Conservation (phyloP, 495 filamentous ascomycete species). For the Achaetomiella virescens region DNA sequence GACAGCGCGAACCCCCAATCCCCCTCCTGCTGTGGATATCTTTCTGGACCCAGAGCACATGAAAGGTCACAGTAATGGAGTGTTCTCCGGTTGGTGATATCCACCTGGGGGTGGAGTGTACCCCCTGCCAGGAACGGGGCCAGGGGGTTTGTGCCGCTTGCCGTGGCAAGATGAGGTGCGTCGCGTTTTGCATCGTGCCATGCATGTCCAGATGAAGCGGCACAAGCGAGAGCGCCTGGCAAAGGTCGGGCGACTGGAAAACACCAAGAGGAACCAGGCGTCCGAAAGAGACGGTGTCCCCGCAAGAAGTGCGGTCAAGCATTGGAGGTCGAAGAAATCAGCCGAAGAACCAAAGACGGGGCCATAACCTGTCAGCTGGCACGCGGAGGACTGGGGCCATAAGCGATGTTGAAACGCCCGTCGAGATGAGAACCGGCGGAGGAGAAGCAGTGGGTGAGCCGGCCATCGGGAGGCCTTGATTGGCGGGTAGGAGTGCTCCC, state of each 20-base stretch:
- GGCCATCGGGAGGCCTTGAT: background rate
- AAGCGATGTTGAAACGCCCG: conserved; percentile 11
- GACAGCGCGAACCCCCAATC: background rate
- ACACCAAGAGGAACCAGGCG: background rate
- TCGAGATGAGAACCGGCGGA: background rate
- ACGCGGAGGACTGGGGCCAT: background rate
- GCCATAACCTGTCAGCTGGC: background rate
- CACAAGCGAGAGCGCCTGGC: background rate
- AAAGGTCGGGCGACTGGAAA: background rate
- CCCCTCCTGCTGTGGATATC: background rate
- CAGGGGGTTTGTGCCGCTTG: background rate
- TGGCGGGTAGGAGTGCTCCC: conserved; percentile 15
- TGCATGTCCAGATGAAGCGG: conserved; percentile 2
- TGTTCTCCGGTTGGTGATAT: background rate
- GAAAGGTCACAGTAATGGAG: background rate
- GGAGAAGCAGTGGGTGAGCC: background rate
- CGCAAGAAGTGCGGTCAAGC: background rate
- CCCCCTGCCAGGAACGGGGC: background rate
- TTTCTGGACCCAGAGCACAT: background rate
- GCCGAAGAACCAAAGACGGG: background rate
- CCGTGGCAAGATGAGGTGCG: conserved; percentile 2
- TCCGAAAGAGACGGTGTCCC: background rate
- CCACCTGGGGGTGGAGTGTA: background rate
- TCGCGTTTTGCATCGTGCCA: conserved; percentile 3
- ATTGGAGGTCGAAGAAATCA: background rate